These are phyloP conservation scores for Coniochaeta hoffmannii DNA, from an alignment of 2,329 filamentous ascomycete species.

Conservation along the genomic window DNA sequence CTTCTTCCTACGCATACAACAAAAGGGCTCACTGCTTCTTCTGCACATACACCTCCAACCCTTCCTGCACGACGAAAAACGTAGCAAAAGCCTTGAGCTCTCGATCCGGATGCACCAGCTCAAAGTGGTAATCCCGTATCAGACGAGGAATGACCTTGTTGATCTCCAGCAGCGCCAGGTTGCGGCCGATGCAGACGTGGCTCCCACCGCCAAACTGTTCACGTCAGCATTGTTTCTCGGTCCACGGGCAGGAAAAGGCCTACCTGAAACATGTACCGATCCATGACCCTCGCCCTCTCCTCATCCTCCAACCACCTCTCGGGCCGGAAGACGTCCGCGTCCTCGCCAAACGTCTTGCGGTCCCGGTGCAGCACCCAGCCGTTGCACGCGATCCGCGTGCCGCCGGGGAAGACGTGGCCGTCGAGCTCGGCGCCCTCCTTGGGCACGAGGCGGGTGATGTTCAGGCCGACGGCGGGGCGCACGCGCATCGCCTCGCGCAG, in stretches of 20 bases:
- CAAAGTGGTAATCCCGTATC: constrained; percentile 45
- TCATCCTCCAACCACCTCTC: constrained; percentile 42
- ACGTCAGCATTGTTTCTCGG: too few relatives aligned
- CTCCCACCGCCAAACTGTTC: constrained; percentile 48
- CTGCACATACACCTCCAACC: constrained; percentile 43
- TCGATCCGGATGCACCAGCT: constrained; percentile 40
- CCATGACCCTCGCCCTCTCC: constrained; percentile 37
- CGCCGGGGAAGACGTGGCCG: constrained; percentile 41
- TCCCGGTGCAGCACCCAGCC: constrained; percentile 47
- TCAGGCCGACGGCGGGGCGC: constrained; percentile 46
- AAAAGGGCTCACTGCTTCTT: constrained; percentile 17
- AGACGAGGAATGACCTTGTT: constrained; percentile 52
- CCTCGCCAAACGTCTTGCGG: constrained; percentile 37
- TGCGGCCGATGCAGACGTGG: constrained; percentile 47
- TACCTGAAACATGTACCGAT: constrained; percentile 49
- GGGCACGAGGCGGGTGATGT: constrained; percentile 44
- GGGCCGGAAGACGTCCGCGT: constrained; percentile 30
- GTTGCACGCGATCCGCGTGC: constrained; percentile 45
- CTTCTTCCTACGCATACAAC: too few relatives aligned
- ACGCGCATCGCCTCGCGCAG: constrained; percentile 49
- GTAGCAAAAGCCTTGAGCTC: constrained; percentile 46
- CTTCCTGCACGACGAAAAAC: constrained; percentile 53
- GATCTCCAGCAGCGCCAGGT: constrained; percentile 48
- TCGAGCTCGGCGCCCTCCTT: constrained; percentile 43
- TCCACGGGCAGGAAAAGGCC: constrained; percentile 8